Percentiles rank a stretch among this genome's conserved stretches.
Evolutionary conservation across 2,329 filamentous ascomycete species (phyloP).

Genomic region (Venturia nashicola): DNA sequence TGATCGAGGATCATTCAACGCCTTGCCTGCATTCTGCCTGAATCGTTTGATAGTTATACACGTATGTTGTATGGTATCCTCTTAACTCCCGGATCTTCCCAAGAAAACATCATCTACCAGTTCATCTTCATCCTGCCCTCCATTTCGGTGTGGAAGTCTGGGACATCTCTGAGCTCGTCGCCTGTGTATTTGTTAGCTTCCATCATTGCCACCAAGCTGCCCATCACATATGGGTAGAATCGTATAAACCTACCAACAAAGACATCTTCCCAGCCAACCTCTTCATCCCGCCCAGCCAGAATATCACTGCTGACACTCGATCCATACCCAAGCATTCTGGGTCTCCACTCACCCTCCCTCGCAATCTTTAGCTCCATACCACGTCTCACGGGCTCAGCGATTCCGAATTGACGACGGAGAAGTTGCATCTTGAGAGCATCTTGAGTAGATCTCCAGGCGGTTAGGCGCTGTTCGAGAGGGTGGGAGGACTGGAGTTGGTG

Average conservation of each 20-base stretch:
- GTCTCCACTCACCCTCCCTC: conserved; percentile 66
- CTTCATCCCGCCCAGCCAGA: conserved; percentile 63
- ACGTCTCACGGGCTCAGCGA: conserved; percentile 82
- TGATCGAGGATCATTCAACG: not conserved
- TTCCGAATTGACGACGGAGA: conserved; percentile 76
- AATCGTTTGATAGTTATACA: conserved; percentile 1
- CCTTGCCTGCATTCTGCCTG: not conserved
- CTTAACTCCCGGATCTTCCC: not conserved
- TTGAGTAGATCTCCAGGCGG: conserved; percentile 83
- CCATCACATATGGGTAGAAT: not conserved
- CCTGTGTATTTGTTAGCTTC: conserved; percentile 22
- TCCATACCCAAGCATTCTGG: conserved; percentile 55
- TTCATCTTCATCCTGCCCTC: conserved; percentile 81
- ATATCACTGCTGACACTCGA: conserved; percentile 81
- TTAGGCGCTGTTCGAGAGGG: conserved; percentile 82
- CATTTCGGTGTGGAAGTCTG: conserved; percentile 83
- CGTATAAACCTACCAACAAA: conserved; percentile 50
- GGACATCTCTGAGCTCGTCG: conserved; percentile 57
- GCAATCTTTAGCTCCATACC: conserved; percentile 94
- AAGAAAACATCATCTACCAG: conserved; percentile 24
- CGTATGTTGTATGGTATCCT: not conserved
- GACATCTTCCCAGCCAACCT: conserved; percentile 86
- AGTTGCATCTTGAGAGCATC: conserved; percentile 78
- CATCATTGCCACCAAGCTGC: not conserved
- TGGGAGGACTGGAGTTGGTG: conserved; percentile 54